A percentile compares a stretch with the other conserved stretches of the same genome.
These are phyloP conservation scores for Zygnema cylindricum DNA, from an alignment of 139 green algal genomes.

Conservation along the genomic window DNA sequence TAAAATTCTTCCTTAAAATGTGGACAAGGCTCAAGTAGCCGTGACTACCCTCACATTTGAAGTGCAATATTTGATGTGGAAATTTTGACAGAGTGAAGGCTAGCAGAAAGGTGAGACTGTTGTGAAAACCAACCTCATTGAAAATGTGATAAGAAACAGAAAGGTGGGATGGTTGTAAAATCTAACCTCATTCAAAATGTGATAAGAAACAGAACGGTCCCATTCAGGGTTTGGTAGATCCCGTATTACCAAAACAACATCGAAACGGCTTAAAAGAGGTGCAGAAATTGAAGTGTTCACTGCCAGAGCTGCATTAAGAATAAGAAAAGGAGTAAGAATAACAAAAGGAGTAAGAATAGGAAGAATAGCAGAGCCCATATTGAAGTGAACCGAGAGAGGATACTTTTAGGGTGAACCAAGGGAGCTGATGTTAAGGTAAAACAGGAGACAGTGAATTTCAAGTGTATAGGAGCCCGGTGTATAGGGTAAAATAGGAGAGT, in stretches of 20 bases:
- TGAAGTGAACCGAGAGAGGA: neutral
- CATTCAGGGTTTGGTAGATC: slow-evolving; percentile 66
- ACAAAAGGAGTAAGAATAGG: neutral
- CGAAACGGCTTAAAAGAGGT: slow-evolving; percentile 86
- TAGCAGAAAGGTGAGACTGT: neutral
- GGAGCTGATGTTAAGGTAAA: no score
- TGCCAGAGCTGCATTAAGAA: slow-evolving; percentile 8
- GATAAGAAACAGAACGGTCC: slow-evolving; percentile 75
- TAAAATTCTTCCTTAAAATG: no score
- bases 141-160: no score
- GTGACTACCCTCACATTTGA: no score
- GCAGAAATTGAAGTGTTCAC: slow-evolving; percentile 61
- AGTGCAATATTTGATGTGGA: neutral
- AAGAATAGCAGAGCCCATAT: neutral
- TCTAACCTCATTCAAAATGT: slow-evolving; percentile 74
- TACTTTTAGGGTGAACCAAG: neutral
- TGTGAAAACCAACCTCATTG: no score
- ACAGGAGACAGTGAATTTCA: no score
- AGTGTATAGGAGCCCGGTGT: no score
- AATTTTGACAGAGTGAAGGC: neutral
- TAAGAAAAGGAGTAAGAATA: neutral
- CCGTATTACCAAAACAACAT: slow-evolving; percentile 78
- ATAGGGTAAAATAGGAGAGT: no score
- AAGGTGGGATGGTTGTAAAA: neutral
- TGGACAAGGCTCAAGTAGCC: no score